Base-by-base conservation (phyloP, 345 rosid species). In the Aquilaria sinensis region DNA sequence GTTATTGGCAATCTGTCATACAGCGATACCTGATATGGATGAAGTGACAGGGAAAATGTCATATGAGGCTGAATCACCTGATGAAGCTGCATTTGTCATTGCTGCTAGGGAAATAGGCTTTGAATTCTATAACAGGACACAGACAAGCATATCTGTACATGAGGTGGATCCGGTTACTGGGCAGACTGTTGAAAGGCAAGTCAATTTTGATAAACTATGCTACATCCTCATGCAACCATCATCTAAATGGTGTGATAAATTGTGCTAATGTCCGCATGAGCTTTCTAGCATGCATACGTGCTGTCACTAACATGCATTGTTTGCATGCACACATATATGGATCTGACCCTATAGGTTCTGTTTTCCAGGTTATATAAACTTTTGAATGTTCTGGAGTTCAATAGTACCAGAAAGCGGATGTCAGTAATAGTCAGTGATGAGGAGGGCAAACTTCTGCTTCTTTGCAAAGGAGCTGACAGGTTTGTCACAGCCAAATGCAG, bases 391-490 rank as follows among this genome's bases (percentile, higher is more conserved):
- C 67, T 92, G 65, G 98, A 92, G 70, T 92, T 92, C 74, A 81
- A 79, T 72, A 89, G 98, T 71, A 53, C 90, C 57, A 84, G 98
- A 64, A 92, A 92, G 80, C 82, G 98, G 54, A 92, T 92, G 98
- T 92, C 98, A 12, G 96, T 89, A 47, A 85, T 92, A 12, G 86
- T 92, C 58, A 84, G 84, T 66, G 73, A 81, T 58, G 91, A 85
- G 69, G 86, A 80, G 2, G 97, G 98, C 53, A 76, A 78, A 65
- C 75, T 92, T 10, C 62, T 92, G 15, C 51, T 89, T 41, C 79
- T 89, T 49, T 84, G 80, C 69, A 92, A 92, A 79, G 98, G 98
- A 31, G 98, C 98, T 43, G 98, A 92, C 83, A 92, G 93, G 98
- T 92, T 60, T 70, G 86, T 62, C 58, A 50, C 29, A 23, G 52